Evolutionary conservation across 208 protist species (phyloP), one percentile per base, ranked within the genome.

Genomic region (Crithidia thermophila): DNA sequence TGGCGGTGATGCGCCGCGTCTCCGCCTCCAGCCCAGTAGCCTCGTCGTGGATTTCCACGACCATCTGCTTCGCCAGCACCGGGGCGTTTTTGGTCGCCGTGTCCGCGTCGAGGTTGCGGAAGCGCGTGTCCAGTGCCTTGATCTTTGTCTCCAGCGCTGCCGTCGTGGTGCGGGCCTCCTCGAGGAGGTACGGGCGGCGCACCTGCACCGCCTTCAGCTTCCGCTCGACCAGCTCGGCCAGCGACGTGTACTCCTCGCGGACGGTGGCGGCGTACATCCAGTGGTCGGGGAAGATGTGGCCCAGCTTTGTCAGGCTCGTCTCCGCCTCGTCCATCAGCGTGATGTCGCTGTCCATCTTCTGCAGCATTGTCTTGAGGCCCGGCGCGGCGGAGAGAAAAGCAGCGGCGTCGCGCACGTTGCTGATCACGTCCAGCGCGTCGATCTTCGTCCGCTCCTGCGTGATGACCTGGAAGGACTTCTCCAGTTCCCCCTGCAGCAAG

Each of bases 181-280:
- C 73, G 18, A 85, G 61, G 25, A 96, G 57, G 53, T 88, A 83
- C 0, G 87, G 87, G 13, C 73, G 71, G 45, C 91, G 91, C 43
- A 83, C 63, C 61, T 97, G 82, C 31, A 98, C 65, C 13, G 86
- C 79, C 62, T 94, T 94, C 33, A 97, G 83, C 77, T 98, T 97
- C 39, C 87, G 79, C 10, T 88, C 85, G 27, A 99, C 84, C 30
- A 99, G 85, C 40, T 98, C 94, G 23, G 88, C 88, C 42, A 99
- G 92, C 13, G 96, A 85, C 21, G 52, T 75, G 85, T 91, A 98
- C 76, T 99, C 98, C 42, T 94, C 87, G 23, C 94, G 86, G 18
- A 99, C 73, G 46, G 86, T 80, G 21, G 96, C 79, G 36, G 76
- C 82, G 65, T 94, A 85, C 30, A 98, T 82, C 97, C 98, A 99